Percentiles rank a stretch among this genome's conserved stretches.
These are phyloP conservation scores for Glaciozyma martinii DNA, from an alignment of 768 basidiomycete species.

Conservation along the genomic window DNA sequence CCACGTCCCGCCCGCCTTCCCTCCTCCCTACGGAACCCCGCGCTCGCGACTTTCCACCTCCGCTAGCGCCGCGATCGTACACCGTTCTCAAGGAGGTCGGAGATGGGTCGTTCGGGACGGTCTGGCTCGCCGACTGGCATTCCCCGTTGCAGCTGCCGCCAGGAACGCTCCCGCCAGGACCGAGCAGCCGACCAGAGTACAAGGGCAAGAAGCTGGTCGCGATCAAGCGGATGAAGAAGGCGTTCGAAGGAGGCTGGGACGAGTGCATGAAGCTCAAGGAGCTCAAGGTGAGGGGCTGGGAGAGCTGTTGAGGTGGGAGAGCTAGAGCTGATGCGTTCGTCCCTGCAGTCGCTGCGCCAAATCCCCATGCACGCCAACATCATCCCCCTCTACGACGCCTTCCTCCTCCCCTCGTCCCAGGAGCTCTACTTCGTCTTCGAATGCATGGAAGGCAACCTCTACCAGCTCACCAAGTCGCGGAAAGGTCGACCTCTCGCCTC, in stretches of 20 bases:
- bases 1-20: no score
- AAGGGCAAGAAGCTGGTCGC: conserved; percentile 88
- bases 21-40: no score
- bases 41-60: conserved; percentile 21
- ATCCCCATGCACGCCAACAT: conserved; percentile 95
- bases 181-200: conserved; percentile 65
- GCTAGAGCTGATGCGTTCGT: background rate
- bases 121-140: conserved; percentile 99
- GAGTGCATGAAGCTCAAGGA: conserved; percentile 93
- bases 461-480: conserved; percentile 95
- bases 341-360: conserved; percentile 70
- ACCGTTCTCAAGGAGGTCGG: conserved; percentile 94
- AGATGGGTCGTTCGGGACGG: conserved; percentile 96
- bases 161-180: conserved; percentile 34
- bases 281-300: conserved; percentile 61
- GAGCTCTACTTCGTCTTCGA: conserved; percentile 99
- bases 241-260: conserved; percentile 96
- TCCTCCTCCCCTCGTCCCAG: conserved; percentile 87
- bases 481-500: conserved; percentile 93
- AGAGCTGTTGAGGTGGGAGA: no score
- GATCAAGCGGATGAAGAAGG: conserved; percentile 95
- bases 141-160: conserved; percentile 52
- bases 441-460: conserved; percentile 99
- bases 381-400: conserved; percentile 97
- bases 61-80: conserved; percentile 44